Evolutionary conservation across 2,329 filamentous ascomycete species (phyloP), one percentile per base, ranked within the genome.

Genomic region (Chaetomium sp.): DNA sequence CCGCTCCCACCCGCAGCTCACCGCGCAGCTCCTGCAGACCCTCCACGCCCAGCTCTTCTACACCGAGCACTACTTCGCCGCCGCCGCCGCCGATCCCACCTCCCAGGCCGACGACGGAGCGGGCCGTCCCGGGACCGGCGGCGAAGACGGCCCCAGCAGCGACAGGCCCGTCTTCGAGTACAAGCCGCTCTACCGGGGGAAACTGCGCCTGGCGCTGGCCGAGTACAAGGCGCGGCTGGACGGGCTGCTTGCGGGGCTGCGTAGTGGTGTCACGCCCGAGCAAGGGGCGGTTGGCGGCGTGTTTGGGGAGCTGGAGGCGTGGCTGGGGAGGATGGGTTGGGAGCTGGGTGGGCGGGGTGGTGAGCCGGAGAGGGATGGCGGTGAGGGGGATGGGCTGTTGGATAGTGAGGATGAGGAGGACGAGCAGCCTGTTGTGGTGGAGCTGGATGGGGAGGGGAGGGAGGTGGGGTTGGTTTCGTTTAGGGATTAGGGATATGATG

Each of bases 41-140:
- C 71, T 88, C 31, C 79, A 83, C 55, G 80, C 83, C 0, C 86
- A 89, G 72, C 73, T 89, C 35, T 73, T 80, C 4, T 87, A 85
- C 67, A 80, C 83, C 63, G 78, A 82, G 16, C 74, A 76, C 6
- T 80, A 81, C 70, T 73, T 87, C 8, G 65, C 57, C 27, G 35
- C 57, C 10, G 49, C 27, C 16, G 25, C 49, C 13, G 1, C 55
- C 2, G 51, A 78, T 75, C 0, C 80, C 78, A 79, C 13, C 29
- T 35, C 27, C 4, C 25, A 9, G 4, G 16, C 8, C 8, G 4
- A 31, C 19, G 21, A 29, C 27, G 27, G 27, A 19, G 12, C 29
- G 38, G 45, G 38, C 31, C 29, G 25, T 23, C 13, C 6, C 5
- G 79, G 81, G 51, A 73, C 77, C 10, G 73, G 73, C 9, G 25